A percentile compares a stretch with the other conserved stretches of the same genome.
Conservation (phyloP, 2,329 filamentous ascomycete genomes). For the Cryphonectria radicalis region DNA sequence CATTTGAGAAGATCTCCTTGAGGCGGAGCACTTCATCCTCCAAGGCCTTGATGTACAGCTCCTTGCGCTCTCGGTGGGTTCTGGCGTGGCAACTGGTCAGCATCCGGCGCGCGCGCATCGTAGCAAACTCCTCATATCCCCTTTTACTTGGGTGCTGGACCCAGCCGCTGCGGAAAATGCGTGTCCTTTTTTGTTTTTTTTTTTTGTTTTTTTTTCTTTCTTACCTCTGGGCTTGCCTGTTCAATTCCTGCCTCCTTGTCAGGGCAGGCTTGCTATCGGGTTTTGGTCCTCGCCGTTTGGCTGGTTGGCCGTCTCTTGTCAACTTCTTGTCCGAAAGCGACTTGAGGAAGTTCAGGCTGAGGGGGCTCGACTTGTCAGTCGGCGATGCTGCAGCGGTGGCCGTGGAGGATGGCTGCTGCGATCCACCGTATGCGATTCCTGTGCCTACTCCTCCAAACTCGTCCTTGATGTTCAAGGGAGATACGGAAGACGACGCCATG, state of each 20-base stretch:
- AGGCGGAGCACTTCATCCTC: slow-evolving; percentile 90
- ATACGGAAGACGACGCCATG: slow-evolving; percentile 23
- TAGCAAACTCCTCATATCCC: too few relatives aligned
- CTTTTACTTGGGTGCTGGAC: too few relatives aligned
- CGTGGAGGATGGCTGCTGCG: not conserved
- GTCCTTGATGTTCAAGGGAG: slow-evolving; percentile 25
- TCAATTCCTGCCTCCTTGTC: slow-evolving; percentile 89
- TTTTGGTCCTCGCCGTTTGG: slow-evolving; percentile 91
- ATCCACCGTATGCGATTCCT: slow-evolving; percentile 25
- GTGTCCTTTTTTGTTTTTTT: slow-evolving; percentile 31
- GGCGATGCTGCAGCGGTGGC: not conserved
- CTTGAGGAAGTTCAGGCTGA: slow-evolving; percentile 68
- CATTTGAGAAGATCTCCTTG: slow-evolving; percentile 79
- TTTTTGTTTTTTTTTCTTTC: slow-evolving; percentile 35
- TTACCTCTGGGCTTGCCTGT: slow-evolving; percentile 93
- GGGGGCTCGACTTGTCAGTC: slow-evolving; percentile 37
- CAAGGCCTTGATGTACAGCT: slow-evolving; percentile 91
- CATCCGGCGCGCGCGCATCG: not conserved
- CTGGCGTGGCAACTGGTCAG: slow-evolving; percentile 51
- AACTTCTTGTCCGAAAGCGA: slow-evolving; percentile 73
- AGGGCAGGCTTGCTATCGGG: slow-evolving; percentile 94
- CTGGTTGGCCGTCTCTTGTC: slow-evolving; percentile 82
- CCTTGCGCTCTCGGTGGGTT: slow-evolving; percentile 95
- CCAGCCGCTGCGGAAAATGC: too few relatives aligned
- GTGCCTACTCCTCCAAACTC: slow-evolving; percentile 25